phyloP scores from a whole-genome alignment of 2,329 filamentous ascomycete species.

The Esteya vermicola region DNA sequence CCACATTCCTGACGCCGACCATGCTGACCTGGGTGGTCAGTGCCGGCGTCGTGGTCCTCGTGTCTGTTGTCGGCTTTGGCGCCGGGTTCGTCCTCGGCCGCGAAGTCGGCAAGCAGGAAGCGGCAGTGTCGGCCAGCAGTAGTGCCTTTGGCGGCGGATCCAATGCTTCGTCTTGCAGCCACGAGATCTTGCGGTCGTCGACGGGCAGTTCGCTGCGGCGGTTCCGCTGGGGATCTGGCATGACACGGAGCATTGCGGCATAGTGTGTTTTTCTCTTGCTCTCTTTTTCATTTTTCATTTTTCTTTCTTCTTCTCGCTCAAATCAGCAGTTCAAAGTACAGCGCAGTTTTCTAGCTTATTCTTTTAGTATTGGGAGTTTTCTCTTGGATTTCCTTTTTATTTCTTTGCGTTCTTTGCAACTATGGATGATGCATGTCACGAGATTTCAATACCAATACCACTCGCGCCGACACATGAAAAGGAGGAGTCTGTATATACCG shows the following conservation, averaged over 20 bases:
- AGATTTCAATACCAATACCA: too few species aligned
- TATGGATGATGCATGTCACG: too few species aligned
- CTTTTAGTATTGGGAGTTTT: too few species aligned
- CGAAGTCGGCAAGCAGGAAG: conserved; percentile 50
- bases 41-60: conserved; percentile 52
- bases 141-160: conserved; percentile 28
- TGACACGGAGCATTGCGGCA: conserved; percentile 36
- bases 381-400: too few species aligned
- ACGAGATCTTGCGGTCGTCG: conserved; percentile 35
- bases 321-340: too few species aligned
- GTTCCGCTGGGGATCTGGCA: conserved; percentile 36
- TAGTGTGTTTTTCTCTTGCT: conserved; percentile 10
- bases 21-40: conserved; percentile 51
- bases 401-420: too few species aligned
- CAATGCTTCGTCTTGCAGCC: conserved; percentile 31
- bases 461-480: too few species aligned
- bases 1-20: conserved; percentile 38
- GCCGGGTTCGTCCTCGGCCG: conserved; percentile 49
- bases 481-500: too few species aligned
- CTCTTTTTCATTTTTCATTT: conserved; percentile 1
- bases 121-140: conserved; percentile 22
- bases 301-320: neutral
- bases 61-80: conserved; percentile 54
- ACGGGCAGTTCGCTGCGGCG: conserved; percentile 35
- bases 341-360: too few species aligned